Base-by-base conservation (phyloP, 2,329 filamentous ascomycete species). In the Coniochaeta sp. region DNA sequence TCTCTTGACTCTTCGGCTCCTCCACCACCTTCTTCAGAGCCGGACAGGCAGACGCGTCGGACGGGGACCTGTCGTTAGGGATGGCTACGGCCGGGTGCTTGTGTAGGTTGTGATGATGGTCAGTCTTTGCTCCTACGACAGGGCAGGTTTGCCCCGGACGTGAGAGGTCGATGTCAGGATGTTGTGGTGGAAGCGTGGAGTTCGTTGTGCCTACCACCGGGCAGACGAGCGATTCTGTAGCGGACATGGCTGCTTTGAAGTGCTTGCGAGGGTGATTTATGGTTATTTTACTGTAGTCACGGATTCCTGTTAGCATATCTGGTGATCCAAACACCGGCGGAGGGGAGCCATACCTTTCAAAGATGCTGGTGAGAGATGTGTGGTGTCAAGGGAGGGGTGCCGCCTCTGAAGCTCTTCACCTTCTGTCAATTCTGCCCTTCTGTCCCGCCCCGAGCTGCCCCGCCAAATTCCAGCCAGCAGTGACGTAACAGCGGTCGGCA, bases 71-170 rank as follows among this genome's bases (percentile, higher is more conserved):
- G 60, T 63, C 66, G 26, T 47, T 60, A 34, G 70, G 68, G 60
- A 69, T 63, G 22, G 71, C 62, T 16, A 76, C 70, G 17, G 68
- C 62, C 2, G 75, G 75, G 68, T 77, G 75, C 64, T 75, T 71
- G 69, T 73, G 70, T 12, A 77, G 70, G 65, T 71, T 67, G 59
- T 66, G 59, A 65, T 77, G 74, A 64, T 77, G 74, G 61, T 77
- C 75, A 8, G 75, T 74, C 64, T 72, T 73, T 14, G 75, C 75
- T 55, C 74, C 74, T 30, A 77, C 75, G 55, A 76, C 69, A 40
- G 75, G 75, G 66, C 74, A 77, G 9, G 63, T 72, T 63, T 75
- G 74, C 34, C 74, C 74, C 0, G 75, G 73, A 66, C 72, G 68
- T 32, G 71, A 70, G 54, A 77, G 71, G 65, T 77, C 74, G 65